Evolutionary conservation across 1,139 yeast genomes (phyloP).

Genomic region (Yamadazyma buinensis): DNA sequence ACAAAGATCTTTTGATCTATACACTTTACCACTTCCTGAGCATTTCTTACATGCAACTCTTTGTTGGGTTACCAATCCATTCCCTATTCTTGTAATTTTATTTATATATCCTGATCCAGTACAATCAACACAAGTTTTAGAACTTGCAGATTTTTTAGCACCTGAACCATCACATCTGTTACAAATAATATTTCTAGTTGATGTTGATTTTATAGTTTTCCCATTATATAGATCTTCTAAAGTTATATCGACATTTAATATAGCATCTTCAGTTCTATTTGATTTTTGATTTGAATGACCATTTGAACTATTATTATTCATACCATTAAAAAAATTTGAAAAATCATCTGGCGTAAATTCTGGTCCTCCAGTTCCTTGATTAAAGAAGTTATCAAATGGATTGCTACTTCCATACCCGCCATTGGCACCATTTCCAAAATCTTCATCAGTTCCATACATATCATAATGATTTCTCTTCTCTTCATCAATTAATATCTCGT

Average conservation of each 20-base stretch:
- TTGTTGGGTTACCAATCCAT: conserved; percentile 70
- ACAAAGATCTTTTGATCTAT: conserved; percentile 69
- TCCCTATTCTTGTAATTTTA: conserved; percentile 64
- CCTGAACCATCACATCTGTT: conserved; percentile 72
- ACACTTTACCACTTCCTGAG: conserved; percentile 64
- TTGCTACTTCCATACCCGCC: conserved; percentile 21
- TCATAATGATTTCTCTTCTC: conserved; percentile 55
- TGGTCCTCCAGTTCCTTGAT: conserved; percentile 15
- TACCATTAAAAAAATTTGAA: conserved; percentile 60
- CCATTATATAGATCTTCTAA: conserved; percentile 81
- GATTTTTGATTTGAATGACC: conserved; percentile 7
- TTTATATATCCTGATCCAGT: conserved; percentile 66
- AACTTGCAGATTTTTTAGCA: conserved; percentile 56
- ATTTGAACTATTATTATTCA: conserved; percentile 27
- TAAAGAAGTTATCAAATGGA: conserved; percentile 42
- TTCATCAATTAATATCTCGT: conserved; percentile 57
- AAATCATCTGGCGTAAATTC: conserved; percentile 65
- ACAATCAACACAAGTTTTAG: conserved; percentile 62
- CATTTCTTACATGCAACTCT: conserved; percentile 66
- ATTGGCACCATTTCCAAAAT: conserved; percentile 15
- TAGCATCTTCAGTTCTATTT: conserved; percentile 60
- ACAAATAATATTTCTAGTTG: conserved; percentile 73
- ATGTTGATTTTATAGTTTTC: conserved; percentile 69
- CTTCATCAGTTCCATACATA: conserved; percentile 47
- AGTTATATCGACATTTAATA: conserved; percentile 57